These are phyloP conservation scores for Grosmannia clavigera DNA, from an alignment of 2,329 filamentous ascomycete species.

Conservation along the genomic window DNA sequence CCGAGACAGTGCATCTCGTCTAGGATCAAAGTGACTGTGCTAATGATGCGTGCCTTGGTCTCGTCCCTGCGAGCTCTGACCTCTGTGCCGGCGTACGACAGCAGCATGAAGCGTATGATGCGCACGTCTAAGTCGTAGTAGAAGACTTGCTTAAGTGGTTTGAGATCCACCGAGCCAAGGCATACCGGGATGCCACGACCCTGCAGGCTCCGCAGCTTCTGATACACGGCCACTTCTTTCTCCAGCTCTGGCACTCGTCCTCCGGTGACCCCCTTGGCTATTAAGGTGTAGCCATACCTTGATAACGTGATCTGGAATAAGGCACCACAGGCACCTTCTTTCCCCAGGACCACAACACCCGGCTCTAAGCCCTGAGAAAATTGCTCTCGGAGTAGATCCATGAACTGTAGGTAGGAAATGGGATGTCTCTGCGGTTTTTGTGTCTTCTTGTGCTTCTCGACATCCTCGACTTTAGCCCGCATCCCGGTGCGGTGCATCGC, in stretches of 20 bases:
- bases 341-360: slow-evolving; percentile 17
- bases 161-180: slow-evolving; percentile 7
- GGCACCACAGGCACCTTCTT: slow-evolving; percentile 23
- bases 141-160: not conserved
- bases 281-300: slow-evolving; percentile 5
- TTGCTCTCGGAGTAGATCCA: slow-evolving; percentile 2
- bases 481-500: not conserved
- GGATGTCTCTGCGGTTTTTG: not conserved
- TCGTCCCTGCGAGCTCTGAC: not conserved
- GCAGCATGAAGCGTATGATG: slow-evolving; percentile 5
- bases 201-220: no score
- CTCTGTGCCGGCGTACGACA: slow-evolving; percentile 4
- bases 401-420: slow-evolving; percentile 1
- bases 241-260: not conserved
- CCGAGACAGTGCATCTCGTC: slow-evolving; percentile 5
- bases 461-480: not conserved
- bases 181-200: slow-evolving; percentile 7
- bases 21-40: not conserved
- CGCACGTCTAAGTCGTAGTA: slow-evolving; percentile 9
- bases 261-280: slow-evolving; percentile 23
- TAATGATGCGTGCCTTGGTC: not conserved
- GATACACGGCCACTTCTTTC: slow-evolving; percentile 1
- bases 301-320: slow-evolving; percentile 29
- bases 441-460: no score
- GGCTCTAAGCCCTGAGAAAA: slow-evolving; percentile 16